Conservation (phyloP, 1,284 basidiomycete species). For the Entoloma clypeatum region DNA sequence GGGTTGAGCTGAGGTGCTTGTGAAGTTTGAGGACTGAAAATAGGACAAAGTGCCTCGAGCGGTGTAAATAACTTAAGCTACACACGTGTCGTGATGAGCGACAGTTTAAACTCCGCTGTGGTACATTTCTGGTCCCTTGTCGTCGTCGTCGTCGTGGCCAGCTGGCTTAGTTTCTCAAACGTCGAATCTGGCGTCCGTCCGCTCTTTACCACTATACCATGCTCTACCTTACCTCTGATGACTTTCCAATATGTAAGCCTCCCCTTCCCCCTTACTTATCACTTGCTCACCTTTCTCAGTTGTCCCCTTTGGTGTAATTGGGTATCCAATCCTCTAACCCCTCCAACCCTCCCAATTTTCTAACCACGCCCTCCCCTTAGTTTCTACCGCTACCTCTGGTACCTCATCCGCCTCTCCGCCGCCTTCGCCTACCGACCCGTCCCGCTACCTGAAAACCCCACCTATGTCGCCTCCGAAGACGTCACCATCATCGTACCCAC, state of each 20-base stretch:
- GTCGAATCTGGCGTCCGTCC: slow-evolving; percentile 30
- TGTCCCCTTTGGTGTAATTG: slow-evolving; percentile 88
- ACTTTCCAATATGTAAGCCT: slow-evolving; percentile 72
- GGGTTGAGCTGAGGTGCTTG: no score
- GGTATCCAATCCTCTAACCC: slow-evolving; percentile 33
- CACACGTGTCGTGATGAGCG: no score
- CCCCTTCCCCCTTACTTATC: slow-evolving; percentile 4
- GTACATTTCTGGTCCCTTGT: no score
- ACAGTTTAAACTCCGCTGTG: no score
- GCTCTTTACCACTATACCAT: slow-evolving; percentile 34
- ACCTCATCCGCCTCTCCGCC: slow-evolving; percentile 76
- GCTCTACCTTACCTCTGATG: slow-evolving; percentile 76
- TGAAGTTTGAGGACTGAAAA: no score
- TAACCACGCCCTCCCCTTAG: slow-evolving; percentile 30
- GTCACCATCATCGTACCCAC: slow-evolving; percentile 94
- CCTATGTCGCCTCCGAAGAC: slow-evolving; percentile 85
- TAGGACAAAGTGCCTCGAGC: no score
- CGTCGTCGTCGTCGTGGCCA: slow-evolving; percentile 11
- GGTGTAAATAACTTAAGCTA: no score
- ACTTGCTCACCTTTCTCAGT: slow-evolving; percentile 43
- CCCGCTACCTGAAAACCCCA: slow-evolving; percentile 82
- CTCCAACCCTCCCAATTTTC: background rate
- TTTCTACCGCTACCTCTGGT: slow-evolving; percentile 91
- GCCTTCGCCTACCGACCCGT: slow-evolving; percentile 78
- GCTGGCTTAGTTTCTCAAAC: slow-evolving; percentile 14